A percentile compares a stretch with the other conserved stretches of the same genome.
Evolutionary conservation across 805 yeast genomes (phyloP).

Genomic region (Candida chilensis): DNA sequence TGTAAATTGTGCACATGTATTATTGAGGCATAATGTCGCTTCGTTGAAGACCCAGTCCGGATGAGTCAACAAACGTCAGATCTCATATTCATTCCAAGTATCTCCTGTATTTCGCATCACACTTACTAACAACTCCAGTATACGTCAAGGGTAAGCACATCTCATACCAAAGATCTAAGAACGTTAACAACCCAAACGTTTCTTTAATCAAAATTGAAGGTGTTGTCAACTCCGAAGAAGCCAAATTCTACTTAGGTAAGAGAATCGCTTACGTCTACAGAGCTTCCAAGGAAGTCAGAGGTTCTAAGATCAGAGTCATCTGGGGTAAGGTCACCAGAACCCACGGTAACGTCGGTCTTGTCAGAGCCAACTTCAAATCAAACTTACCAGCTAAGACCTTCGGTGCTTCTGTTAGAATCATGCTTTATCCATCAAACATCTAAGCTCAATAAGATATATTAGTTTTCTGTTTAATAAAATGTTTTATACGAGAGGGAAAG

Average conservation of each 20-base stretch:
- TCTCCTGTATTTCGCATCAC: constrained; percentile 1
- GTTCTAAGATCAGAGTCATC: constrained; percentile 98
- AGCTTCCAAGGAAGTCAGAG: constrained; percentile 96
- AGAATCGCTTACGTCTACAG: constrained; percentile 99
- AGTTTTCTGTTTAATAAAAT: no score
- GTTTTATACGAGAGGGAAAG: no score
- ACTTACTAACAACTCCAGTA: constrained; percentile 46
- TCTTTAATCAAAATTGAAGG: constrained; percentile 97
- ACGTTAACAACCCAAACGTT: constrained; percentile 95
- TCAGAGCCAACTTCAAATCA: constrained; percentile 97
- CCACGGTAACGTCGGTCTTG: constrained; percentile 97
- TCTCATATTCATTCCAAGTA: constrained; percentile 1
- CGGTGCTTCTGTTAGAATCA: constrained; percentile 99
- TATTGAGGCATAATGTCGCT: neutral
- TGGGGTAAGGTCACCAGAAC: constrained; percentile 99
- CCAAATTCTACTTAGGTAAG: constrained; percentile 99
- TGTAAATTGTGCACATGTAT: no score
- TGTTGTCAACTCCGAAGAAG: constrained; percentile 85
- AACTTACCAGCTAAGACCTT: constrained; percentile 99
- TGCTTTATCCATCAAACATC: constrained; percentile 99
- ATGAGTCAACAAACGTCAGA: neutral
- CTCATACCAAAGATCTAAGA: constrained; percentile 99
- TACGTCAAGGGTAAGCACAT: constrained; percentile 99
- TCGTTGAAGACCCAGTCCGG: neutral
- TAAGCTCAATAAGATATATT: constrained; percentile 33